Base-by-base conservation (phyloP, 768 basidiomycete species). In the Pholiota molesta region DNA sequence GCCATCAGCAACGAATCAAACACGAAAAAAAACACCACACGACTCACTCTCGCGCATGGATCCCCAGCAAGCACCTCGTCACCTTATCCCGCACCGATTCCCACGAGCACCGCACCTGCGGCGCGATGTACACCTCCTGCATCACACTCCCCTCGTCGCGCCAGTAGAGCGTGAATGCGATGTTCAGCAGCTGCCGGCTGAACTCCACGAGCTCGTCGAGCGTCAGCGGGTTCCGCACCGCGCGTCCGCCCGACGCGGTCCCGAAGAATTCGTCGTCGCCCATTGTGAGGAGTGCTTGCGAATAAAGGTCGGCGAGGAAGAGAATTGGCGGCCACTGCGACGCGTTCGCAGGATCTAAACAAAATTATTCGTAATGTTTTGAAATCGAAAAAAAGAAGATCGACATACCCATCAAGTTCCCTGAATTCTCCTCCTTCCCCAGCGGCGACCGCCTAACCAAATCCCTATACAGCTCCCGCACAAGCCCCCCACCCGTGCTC, bases 251-350 rank as follows among this genome's bases (percentile, higher is more conserved):
- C 3, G 47, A 39, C 14, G 29, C 23, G 10, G 70, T 17, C n/a
- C 87, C 85, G 71, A 97, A 97, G 78, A 99, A 99, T 72, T 99
- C n/a, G n/a, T n/a, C n/a, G n/a, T n/a, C n/a, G n/a, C n/a, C n/a
- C n/a, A n/a, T n/a, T n/a, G n/a, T n/a, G n/a, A n/a, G n/a, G n/a
- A n/a, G n/a, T n/a, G n/a, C n/a, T n/a, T n/a, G n/a, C n/a, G n/a
- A n/a, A n/a, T 97, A 97, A 11, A 97, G 73, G 55, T 96, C 90
- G 1, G 86, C 82, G 8, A 96, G 83, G 59, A 97, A 83, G 8
- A 98, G 77, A 1, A 99, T 74, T 2, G n/a, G n/a, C n/a, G n/a
- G n/a, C n/a, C n/a, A n/a, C n/a, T n/a, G n/a, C n/a, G n/a, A n/a
- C n/a, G n/a, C 77, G 57, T 84, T 75, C 1, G 75, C 70, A 0